Conservation (phyloP, 257 asterid species). For the Petrea volubilis region DNA sequence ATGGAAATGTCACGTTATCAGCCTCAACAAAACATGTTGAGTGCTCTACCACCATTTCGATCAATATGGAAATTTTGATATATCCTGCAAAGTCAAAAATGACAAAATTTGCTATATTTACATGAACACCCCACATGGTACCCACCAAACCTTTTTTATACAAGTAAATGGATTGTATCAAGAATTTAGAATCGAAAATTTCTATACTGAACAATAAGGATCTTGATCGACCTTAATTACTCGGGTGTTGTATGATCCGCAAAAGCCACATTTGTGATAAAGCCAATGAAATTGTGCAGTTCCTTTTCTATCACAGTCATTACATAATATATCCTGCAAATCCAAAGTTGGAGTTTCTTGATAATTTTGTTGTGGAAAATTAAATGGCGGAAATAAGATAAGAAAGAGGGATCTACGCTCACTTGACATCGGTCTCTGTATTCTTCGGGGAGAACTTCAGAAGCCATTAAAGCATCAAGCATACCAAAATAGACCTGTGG, state of each 20-base stretch:
- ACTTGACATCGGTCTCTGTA: slow-evolving; percentile 83
- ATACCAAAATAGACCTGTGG: slow-evolving; percentile 93
- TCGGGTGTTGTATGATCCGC: slow-evolving; percentile 89
- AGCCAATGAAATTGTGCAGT: slow-evolving; percentile 90
- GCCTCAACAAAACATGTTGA: not conserved
- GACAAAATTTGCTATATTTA: slow-evolving; percentile 17
- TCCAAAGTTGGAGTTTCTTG: not conserved
- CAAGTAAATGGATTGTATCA: slow-evolving; percentile 21
- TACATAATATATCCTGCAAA: slow-evolving; percentile 80
- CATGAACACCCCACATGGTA: not conserved
- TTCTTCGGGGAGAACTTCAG: slow-evolving; percentile 92
- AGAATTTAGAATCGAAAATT: not conserved
- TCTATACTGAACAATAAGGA: slow-evolving; percentile 56
- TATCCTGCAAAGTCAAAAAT: not conserved
- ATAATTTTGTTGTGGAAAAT: not conserved
- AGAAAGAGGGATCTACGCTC: slow-evolving; percentile 10
- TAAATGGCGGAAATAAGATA: not conserved
- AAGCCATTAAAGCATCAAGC: slow-evolving; percentile 95
- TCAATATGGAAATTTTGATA: not conserved
- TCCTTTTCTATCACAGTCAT: slow-evolving; percentile 83
- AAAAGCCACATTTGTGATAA: slow-evolving; percentile 82
- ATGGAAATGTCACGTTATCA: too few relatives aligned
- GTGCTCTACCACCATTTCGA: not conserved
- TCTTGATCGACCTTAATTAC: slow-evolving; percentile 77
- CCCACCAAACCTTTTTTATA: slow-evolving; percentile 11